Evolutionary conservation across 140 eudicot species (phyloP).

Genomic region (Senecio squalidus): DNA sequence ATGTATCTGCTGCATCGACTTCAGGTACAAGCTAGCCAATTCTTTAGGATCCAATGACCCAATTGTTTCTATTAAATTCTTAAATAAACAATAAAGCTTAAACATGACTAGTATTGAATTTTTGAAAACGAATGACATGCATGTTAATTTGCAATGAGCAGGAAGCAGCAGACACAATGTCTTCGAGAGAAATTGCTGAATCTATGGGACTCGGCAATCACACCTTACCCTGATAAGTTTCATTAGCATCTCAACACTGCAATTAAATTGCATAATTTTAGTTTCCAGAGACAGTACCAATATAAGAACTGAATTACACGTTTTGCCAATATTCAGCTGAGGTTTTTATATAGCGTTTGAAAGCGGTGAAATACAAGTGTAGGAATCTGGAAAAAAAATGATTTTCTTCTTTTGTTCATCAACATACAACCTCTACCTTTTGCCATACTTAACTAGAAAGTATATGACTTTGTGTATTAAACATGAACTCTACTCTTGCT

Average conservation of each 20-base stretch:
- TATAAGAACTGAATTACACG: conserved; percentile 4
- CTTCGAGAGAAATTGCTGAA: conserved; percentile 75
- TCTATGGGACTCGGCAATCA: conserved; percentile 87
- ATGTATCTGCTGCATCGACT: conserved; percentile 97
- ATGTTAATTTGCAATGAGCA: conserved; percentile 26
- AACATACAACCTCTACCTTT: neutral
- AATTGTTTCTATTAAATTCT: neutral
- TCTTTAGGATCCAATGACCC: neutral
- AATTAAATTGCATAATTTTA: neutral
- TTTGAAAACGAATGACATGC: neutral
- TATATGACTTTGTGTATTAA: neutral
- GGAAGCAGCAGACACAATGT: conserved; percentile 80
- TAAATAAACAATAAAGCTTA: neutral
- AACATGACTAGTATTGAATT: conserved; percentile 5
- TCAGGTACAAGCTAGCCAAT: conserved; percentile 55
- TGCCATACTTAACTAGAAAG: neutral
- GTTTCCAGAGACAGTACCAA: neutral
- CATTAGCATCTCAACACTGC: neutral
- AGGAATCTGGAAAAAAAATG: neutral
- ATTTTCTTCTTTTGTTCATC: neutral
- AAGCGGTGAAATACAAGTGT: conserved; percentile 22
- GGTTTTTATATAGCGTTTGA: neutral
- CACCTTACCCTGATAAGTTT: conserved; percentile 52
- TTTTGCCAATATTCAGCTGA: neutral
- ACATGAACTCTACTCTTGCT: neutral